A percentile compares a stretch with the other conserved stretches of the same genome.
These are phyloP conservation scores for Phytopythium boreale DNA, from an alignment of 352 stramenopile species.

Conservation along the genomic window DNA sequence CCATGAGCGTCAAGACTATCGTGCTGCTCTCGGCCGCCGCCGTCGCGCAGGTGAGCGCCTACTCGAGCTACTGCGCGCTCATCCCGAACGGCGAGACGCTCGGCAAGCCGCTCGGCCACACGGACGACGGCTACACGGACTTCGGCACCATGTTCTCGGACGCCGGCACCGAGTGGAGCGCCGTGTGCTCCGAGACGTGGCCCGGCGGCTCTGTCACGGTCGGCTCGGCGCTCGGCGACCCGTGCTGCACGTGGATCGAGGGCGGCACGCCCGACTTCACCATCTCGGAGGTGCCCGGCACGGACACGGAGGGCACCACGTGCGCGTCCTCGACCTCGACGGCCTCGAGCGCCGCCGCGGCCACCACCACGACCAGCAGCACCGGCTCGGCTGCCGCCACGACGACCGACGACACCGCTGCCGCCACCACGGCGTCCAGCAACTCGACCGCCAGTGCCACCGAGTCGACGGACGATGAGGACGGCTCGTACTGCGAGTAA, in stretches of 20 bases:
- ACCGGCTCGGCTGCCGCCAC: conserved; percentile 2
- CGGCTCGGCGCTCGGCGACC: conserved; percentile 24
- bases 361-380: conserved; percentile 17
- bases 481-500: conserved; percentile 5
- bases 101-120: conserved; percentile 34
- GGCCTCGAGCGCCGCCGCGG: conserved; percentile 8
- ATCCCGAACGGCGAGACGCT: conserved; percentile 41
- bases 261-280: conserved; percentile 27
- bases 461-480: conserved; percentile 1
- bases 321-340: conserved; percentile 16
- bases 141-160: conserved; percentile 34
- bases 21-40: neutral
- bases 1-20: conserved; percentile 1
- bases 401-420: neutral
- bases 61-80: conserved; percentile 27
- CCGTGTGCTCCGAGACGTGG: conserved; percentile 33
- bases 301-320: conserved; percentile 15
- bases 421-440: conserved; percentile 1
- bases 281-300: conserved; percentile 21
- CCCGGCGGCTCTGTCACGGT: conserved; percentile 33
- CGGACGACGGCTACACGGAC: conserved; percentile 23
- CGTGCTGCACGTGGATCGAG: conserved; percentile 33
- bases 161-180: conserved; percentile 25
- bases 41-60: neutral
- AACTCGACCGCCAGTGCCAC: neutral